phyloP scores from a whole-genome alignment of 495 filamentous ascomycete genomes.

The Penicillium diatomitis region DNA sequence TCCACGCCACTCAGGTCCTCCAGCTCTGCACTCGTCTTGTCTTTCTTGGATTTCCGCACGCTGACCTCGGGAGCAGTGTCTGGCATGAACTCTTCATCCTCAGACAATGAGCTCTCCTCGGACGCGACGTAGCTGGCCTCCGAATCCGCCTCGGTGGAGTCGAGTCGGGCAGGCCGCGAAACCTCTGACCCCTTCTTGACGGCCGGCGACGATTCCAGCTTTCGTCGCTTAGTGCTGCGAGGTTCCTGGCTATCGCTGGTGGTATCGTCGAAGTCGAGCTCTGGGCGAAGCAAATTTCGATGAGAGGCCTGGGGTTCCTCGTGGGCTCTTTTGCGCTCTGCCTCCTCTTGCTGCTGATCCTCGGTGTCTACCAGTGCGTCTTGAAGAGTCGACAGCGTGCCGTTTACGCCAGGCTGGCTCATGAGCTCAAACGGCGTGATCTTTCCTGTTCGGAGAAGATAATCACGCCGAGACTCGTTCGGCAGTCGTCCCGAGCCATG shows the following conservation, averaged over 20 bases:
- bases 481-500: conserved; percentile 50
- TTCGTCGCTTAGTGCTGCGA: conserved; percentile 33
- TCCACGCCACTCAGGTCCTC: conserved; percentile 72
- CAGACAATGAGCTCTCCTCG: conserved; percentile 20
- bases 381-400: conserved; percentile 52
- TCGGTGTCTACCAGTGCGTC: conserved; percentile 72
- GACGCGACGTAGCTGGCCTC: conserved; percentile 32
- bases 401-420: conserved; percentile 41
- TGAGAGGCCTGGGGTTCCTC: conserved; percentile 54
- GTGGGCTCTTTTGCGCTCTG: conserved; percentile 37
- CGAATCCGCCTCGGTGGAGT: conserved; percentile 31
- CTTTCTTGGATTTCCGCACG: conserved; percentile 32
- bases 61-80: conserved; percentile 22
- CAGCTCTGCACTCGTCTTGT: conserved; percentile 35
- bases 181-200: conserved; percentile 1
- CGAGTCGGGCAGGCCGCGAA: conserved; percentile 13
- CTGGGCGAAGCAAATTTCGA: conserved; percentile 70
- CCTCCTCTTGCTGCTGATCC: conserved; percentile 51
- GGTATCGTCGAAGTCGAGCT: conserved; percentile 52
- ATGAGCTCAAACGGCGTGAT: conserved; percentile 90
- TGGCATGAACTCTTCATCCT: conserved; percentile 29
- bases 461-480: conserved; percentile 77
- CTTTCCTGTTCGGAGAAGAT: conserved; percentile 89
- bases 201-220: conserved; percentile 13
- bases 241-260: conserved; percentile 22